Evolutionary conservation across 805 yeast species (phyloP), one percentile per base, ranked within the genome.

Genomic region (Brettanomyces anomalus): DNA sequence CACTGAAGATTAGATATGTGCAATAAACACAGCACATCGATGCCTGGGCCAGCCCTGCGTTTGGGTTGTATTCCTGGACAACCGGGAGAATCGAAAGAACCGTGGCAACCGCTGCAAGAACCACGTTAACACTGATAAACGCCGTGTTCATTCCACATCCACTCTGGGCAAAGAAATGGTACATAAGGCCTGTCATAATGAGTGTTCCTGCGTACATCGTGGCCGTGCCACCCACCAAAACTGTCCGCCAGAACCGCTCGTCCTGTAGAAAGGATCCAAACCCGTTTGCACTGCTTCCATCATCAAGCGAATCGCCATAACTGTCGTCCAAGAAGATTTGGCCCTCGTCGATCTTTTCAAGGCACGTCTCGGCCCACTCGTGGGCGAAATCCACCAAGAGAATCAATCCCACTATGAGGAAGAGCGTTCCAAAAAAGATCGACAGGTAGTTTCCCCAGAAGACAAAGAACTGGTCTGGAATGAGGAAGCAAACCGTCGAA

Each of bases 351-450:
- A 93, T 86, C 53, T 87, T 85, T 50, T 82, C 88, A 42, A 93
- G 72, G 61, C 98, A 93, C 6, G 84, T 85, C 55, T 93, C 99
- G 0, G 97, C 97, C 96, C 97, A 93, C 52, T 90, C 90, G 62
- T 93, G 97, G 4, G 98, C 97, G 70, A 87, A 93, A 62, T 93
- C 98, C 28, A 93, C 97, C 39, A 93, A 67, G 40, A 93, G 68
- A 13, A 94, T 83, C 45, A 93, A 72, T 1, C 98, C 98, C 47
- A 93, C 85, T 14, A 93, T 79, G 32, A 90, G 75, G 64, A 93
- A 93, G 4, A 88, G 56, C 3, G 90, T 83, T 36, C 96, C 86
- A 53, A 87, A 81, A 4, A 87, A 64, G 26, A 89, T 82, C 5
- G 97, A 87, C 36, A 93, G 68, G 66, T 87, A 80, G 60, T 86